Percentiles rank a stretch among this genome's conserved stretches.
Evolutionary conservation across 73 alveolate genomes (phyloP).

Genomic region (Halteria grandinella): DNA sequence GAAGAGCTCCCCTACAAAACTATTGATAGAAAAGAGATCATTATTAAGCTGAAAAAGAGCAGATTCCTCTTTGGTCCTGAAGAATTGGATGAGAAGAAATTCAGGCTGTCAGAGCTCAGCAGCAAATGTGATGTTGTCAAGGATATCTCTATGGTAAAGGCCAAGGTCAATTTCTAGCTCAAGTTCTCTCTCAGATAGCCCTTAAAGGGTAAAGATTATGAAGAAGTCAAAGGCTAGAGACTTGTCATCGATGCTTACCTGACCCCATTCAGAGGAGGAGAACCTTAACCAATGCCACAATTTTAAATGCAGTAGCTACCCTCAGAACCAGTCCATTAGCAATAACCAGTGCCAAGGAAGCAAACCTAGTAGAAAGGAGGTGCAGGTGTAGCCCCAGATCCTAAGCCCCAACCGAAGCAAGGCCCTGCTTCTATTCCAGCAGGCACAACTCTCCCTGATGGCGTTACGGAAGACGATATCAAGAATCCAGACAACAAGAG

Average conservation of each 20-base stretch:
- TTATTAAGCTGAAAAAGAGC: not conserved
- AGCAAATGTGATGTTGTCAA: constrained; percentile 34
- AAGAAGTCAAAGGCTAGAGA: constrained; percentile 13
- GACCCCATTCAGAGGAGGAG: constrained; percentile 38
- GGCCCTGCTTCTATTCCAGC: too few species aligned
- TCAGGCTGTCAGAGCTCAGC: not conserved
- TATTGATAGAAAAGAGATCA: constrained; percentile 25
- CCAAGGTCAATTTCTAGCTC: not conserved
- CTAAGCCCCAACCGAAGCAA: too few species aligned
- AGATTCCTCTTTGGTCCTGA: constrained; percentile 28
- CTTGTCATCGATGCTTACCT: constrained; percentile 27
- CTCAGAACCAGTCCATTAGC: constrained; percentile 1
- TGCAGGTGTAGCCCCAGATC: too few species aligned
- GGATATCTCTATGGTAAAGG: constrained; percentile 9
- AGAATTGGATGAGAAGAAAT: not conserved
- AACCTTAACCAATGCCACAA: too few species aligned
- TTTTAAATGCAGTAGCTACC: too few species aligned
- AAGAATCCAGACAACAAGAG: constrained; percentile 46
- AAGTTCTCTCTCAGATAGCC: constrained; percentile 28
- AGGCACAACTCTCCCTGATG: constrained; percentile 26
- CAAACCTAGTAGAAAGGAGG: too few species aligned
- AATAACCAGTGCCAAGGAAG: not conserved
- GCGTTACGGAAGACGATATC: constrained; percentile 8
- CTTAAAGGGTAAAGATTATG: constrained; percentile 17
- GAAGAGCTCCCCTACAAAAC: not conserved